Evolutionary conservation across 768 basidiomycete species (phyloP).

Genomic region (Lactarius deliciosus): DNA sequence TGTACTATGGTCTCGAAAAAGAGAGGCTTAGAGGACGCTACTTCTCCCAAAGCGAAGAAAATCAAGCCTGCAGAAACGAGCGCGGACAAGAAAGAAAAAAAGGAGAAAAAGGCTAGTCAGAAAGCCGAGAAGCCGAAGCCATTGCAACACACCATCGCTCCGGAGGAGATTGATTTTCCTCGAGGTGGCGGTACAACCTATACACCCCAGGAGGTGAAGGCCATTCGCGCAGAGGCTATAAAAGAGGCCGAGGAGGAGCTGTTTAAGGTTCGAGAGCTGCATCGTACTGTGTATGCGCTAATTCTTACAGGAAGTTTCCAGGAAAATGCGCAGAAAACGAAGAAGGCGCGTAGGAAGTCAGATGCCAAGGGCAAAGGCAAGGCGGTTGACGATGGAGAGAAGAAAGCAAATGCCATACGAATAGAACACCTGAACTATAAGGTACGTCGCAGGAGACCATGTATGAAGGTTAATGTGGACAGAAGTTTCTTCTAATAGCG

Average conservation of each 20-base stretch:
- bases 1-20: conserved; percentile 52
- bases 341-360: conserved; percentile 50
- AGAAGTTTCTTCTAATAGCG: conserved; percentile 49
- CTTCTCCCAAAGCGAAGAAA: conserved; percentile 60
- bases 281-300: not conserved
- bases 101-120: conserved; percentile 33
- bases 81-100: conserved; percentile 33
- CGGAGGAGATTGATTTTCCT: conserved; percentile 89
- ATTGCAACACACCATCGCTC: conserved; percentile 38
- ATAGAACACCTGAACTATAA: conserved; percentile 95
- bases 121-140: conserved; percentile 35
- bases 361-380: conserved; percentile 39
- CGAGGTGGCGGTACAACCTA: conserved; percentile 89
- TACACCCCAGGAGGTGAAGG: conserved; percentile 87
- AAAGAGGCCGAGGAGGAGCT: conserved; percentile 83
- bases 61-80: conserved; percentile 42
- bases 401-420: conserved; percentile 55
- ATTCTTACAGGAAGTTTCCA: conserved; percentile 10
- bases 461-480: conserved; percentile 1
- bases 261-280: conserved; percentile 52
- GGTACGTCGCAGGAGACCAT: conserved; percentile 41
- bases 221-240: conserved; percentile 77
- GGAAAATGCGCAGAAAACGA: conserved; percentile 39
- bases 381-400: conserved; percentile 40
- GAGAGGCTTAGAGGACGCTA: conserved; percentile 56